Percentiles rank a stretch among this genome's conserved stretches.
Evolutionary conservation across 2,329 filamentous ascomycete species (phyloP).

Genomic region (Aspergillus tubingensis): DNA sequence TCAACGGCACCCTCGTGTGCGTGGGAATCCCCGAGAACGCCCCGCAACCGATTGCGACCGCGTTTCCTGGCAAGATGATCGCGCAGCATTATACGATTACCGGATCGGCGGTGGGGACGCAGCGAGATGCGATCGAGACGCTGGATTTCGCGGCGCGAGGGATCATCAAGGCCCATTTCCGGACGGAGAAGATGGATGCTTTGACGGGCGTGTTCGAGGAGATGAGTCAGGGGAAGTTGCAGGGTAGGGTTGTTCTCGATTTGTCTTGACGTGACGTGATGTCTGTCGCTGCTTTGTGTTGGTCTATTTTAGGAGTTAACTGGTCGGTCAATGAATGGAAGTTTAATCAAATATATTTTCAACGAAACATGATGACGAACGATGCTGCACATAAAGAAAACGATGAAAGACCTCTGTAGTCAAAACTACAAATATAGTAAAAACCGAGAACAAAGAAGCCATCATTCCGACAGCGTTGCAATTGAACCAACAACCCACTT

Average conservation of each 20-base stretch:
- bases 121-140: conserved; percentile 53
- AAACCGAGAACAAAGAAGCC: too few species aligned
- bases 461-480: too few species aligned
- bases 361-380: background rate
- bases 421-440: too few species aligned
- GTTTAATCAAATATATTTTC: too few species aligned
- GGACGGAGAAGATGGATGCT: conserved; percentile 51
- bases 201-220: conserved; percentile 50
- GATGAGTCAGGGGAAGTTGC: conserved; percentile 47
- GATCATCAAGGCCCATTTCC: conserved; percentile 49
- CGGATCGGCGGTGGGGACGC: conserved; percentile 54
- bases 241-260: conserved; percentile 53
- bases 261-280: conserved; percentile 28
- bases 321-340: background rate
- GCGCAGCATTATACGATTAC: conserved; percentile 49
- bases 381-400: background rate
- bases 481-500: too few species aligned
- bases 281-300: background rate
- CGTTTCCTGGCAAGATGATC: conserved; percentile 47
- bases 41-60: conserved; percentile 47
- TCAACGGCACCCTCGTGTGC: conserved; percentile 55
- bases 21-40: conserved; percentile 55
- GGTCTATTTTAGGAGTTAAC: background rate
- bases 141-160: conserved; percentile 52
- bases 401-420: too few species aligned